phyloP scores from a whole-genome alignment of 2,329 filamentous ascomycete genomes.

The Fragosphaeria purpurea region DNA sequence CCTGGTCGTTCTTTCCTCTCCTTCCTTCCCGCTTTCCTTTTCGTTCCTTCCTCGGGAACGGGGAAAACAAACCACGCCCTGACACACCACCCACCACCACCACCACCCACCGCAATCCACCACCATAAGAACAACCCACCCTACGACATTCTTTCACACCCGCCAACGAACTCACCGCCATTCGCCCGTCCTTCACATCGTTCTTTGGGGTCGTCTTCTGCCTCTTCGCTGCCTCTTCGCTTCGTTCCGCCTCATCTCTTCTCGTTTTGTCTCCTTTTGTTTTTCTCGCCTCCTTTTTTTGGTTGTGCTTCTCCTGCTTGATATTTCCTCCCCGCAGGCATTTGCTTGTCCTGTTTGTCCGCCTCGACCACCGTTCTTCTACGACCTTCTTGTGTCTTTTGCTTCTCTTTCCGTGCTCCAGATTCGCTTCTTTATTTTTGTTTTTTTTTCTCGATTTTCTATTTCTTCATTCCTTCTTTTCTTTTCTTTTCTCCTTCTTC shows the following conservation, averaged over 20 bases:
- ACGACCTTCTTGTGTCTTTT: background rate
- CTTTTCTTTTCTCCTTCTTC: background rate
- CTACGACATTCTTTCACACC: too few species aligned
- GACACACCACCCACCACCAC: too few species aligned
- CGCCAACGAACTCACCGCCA: too few species aligned
- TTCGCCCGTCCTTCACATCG: background rate
- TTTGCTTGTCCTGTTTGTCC: constrained; percentile 15
- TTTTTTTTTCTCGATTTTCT: background rate
- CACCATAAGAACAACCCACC: too few species aligned
- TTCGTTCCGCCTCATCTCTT: background rate
- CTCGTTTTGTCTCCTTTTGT: background rate
- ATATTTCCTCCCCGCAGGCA: constrained; percentile 8
- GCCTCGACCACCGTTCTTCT: background rate
- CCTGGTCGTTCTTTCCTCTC: background rate
- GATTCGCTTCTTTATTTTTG: background rate
- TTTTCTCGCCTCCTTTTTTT: background rate
- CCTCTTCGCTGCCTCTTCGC: background rate
- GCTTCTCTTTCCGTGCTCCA: background rate
- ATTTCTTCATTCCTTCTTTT: background rate
- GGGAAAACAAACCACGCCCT: too few species aligned
- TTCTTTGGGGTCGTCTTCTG: background rate
- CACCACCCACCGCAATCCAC: too few species aligned
- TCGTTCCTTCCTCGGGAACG: too few species aligned
- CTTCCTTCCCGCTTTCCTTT: background rate
- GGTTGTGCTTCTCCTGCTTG: background rate